These are phyloP conservation scores for Dipodascus geniculatus DNA, from an alignment of 805 yeast species.

Conservation along the genomic window DNA sequence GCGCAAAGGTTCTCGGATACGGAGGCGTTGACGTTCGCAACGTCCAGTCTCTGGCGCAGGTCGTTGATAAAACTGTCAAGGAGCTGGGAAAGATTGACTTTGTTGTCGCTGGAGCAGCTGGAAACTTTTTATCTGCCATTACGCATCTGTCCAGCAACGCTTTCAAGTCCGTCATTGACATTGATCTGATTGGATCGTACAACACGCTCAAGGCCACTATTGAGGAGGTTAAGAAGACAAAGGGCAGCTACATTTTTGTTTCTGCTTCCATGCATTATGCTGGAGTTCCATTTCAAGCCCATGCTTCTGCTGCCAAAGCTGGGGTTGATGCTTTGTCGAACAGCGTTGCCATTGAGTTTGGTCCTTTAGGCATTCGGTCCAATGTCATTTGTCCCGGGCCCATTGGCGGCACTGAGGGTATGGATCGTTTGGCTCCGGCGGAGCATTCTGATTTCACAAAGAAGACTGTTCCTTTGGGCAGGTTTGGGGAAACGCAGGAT, in stretches of 20 bases:
- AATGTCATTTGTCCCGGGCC: conserved; percentile 91
- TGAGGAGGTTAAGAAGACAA: conserved; percentile 47
- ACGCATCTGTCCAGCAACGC: conserved; percentile 73
- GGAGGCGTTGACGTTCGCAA: conserved; percentile 73
- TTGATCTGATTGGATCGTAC: conserved; percentile 80
- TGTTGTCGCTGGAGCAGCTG: conserved; percentile 94
- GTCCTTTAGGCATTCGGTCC: conserved; percentile 75
- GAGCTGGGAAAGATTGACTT: conserved; percentile 70
- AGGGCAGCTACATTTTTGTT: conserved; percentile 68
- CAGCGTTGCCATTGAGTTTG: conserved; percentile 80
- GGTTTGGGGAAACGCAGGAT: conserved; percentile 54
- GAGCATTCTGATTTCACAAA: conserved; percentile 32
- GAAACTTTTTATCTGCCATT: conserved; percentile 77
- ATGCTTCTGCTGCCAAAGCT: conserved; percentile 93
- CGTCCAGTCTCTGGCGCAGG: conserved; percentile 42
- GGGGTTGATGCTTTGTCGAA: conserved; percentile 83
- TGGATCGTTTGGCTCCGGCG: conserved; percentile 43
- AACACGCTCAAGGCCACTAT: conserved; percentile 80
- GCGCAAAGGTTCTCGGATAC: conserved; percentile 57
- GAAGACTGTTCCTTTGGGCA: conserved; percentile 40
- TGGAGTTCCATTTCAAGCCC: conserved; percentile 81
- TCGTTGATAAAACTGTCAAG: conserved; percentile 54
- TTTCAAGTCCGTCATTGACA: conserved; percentile 75
- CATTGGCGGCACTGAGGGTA: conserved; percentile 79
- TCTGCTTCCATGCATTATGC: conserved; percentile 83